Base-by-base conservation (phyloP, 345 rosid genomes). In the Salix viminalis region DNA sequence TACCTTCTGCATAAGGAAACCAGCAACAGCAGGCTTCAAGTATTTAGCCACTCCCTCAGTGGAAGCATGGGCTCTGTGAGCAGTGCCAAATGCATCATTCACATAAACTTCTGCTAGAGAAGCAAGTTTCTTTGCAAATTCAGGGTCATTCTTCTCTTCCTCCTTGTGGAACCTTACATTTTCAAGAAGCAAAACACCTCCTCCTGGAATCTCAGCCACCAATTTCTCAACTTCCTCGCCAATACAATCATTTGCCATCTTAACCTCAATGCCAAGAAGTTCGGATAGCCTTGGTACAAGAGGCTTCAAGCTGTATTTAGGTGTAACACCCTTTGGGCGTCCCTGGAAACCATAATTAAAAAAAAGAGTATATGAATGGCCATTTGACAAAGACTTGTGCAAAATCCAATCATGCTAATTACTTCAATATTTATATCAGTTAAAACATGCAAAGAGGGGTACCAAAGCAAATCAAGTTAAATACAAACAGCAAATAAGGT, bases 41-140 rank as follows among this genome's bases (percentile, higher is more conserved):
- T 46, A 78, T 28, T 78, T 77, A 12, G 98, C 90, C 67, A 91
- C 98, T 48, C 98, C 98, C 77, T 94, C 97, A 8, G 97, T 94
- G 32, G 98, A 94, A 64, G 98, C 97, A 87, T 94, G 98, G 71
- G 98, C 98, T 82, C 98, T 84, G 69, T 94, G 98, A 30, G 98
- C 98, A 77, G 98, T 91, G 41, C 98, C 98, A 26, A 94, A 94
- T 7, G 84, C 84, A 69, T 81, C 84, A 74, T 81, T 81, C 5
- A 81, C 84, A 34, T 76, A 81, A 7, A 81, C 48, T 73, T 81
- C 84, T 34, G 84, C 84, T 19, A 81, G 70, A 37, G 78, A 32
- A 52, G 84, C 84, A 28, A 26, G 98, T 97, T 94, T 94, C 90
- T 94, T 90, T 7, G 97, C 91, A 73, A 94, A 94, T 79, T 92